phyloP scores from a whole-genome alignment of 2,329 filamentous ascomycete species.

The Alternaria sp. region DNA sequence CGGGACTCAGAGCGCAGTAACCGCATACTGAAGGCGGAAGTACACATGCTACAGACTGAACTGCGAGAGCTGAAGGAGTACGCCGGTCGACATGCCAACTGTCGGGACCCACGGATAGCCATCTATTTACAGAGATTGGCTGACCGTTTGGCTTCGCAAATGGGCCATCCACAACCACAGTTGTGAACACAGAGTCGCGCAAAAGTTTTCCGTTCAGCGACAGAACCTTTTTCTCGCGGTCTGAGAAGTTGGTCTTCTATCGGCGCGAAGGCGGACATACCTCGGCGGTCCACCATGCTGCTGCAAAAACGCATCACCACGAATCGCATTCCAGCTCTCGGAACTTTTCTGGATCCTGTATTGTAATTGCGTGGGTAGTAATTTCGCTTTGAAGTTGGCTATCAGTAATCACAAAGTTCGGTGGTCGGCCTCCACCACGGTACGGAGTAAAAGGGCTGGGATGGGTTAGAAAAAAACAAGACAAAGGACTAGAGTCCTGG shows the following conservation, averaged over 20 bases:
- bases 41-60: slow-evolving; percentile 29
- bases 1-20: slow-evolving; percentile 41
- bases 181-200: neutral
- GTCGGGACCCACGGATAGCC: slow-evolving; percentile 31
- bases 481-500: neutral
- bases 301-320: neutral
- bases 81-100: slow-evolving; percentile 31
- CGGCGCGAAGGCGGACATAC: neutral
- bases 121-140: slow-evolving; percentile 37
- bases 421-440: neutral
- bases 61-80: slow-evolving; percentile 32
- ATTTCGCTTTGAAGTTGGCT: neutral
- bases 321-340: neutral
- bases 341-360: neutral
- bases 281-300: neutral
- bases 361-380: neutral
- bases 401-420: neutral
- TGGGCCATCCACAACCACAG: neutral
- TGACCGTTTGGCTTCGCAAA: slow-evolving; percentile 22
- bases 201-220: neutral
- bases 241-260: neutral
- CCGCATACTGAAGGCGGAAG: slow-evolving; percentile 36
- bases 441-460: neutral
- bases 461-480: neutral
- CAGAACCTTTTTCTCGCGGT: neutral